Base-by-base conservation (phyloP, 257 asterid species). In the Capsicum pubescens region DNA sequence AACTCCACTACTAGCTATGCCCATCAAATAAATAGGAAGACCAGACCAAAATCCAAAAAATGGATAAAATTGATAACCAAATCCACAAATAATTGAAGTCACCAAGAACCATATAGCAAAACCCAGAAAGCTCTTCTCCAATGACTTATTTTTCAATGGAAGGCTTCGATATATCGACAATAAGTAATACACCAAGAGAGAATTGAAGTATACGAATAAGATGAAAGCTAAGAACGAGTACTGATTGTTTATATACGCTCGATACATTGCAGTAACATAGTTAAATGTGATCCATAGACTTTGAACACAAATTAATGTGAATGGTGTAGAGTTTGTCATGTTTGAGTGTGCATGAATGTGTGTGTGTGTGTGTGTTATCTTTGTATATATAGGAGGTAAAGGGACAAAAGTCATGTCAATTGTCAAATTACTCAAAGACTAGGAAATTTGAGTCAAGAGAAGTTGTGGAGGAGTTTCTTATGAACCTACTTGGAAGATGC, bases 71-170 rank as follows among this genome's bases (percentile, higher is more conserved):
- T 80, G 83, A 64, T 61, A 60, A 2, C 19, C 46, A 17, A 80
- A 59, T 44, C 83, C 83, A 42, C 44, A 19, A 13, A 44, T 60
- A 7, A 80, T 19, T 21, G 44, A 52, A n/a, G 83, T 60, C 12
- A n/a, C 6, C 74, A 60, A 60, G 71, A 80, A 80, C 83, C 76
- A 80, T 60, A 80, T 60, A 21, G 44, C 6, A 26, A 80, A 6
- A 60, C 83, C 76, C 46, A 80, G 26, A 16, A 61, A 42, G 1
- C 0, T 64, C 76, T 60, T 61, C 10, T 60, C 67, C 15, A n/a
- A 9, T 16, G 76, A 46, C 7, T 7, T 7, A 9, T 81, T 46
- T 12, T 61, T 36, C 0, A 26, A 46, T 71, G 17, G 17, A 44
- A 71, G 48, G 61, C 9, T 50, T 8, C 19, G 81, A 76, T 52